Evolutionary conservation across 2,329 filamentous ascomycete species (phyloP).

Genomic region (Leptographium galeiforme): DNA sequence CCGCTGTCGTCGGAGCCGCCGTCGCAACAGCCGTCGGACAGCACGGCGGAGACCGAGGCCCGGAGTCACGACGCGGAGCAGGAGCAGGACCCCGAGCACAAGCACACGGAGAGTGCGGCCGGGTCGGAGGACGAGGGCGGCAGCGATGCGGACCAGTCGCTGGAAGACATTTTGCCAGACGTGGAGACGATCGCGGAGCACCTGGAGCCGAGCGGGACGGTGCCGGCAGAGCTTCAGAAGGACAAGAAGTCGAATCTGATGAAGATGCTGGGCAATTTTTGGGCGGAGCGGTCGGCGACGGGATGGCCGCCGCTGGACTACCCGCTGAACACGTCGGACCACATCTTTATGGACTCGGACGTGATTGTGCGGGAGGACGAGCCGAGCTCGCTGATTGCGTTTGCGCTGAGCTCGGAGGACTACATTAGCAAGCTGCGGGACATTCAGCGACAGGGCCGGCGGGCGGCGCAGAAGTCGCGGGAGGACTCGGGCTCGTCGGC

Average conservation of each 20-base stretch:
- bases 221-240: slow-evolving; percentile 66
- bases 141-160: slow-evolving; percentile 60
- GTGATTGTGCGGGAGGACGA: slow-evolving; percentile 97
- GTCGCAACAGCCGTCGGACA: slow-evolving; percentile 15
- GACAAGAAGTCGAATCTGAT: slow-evolving; percentile 88
- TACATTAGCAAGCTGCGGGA: slow-evolving; percentile 68
- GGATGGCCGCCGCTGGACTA: slow-evolving; percentile 91
- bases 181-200: slow-evolving; percentile 49
- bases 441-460: slow-evolving; percentile 38
- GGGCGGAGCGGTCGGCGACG: slow-evolving; percentile 93
- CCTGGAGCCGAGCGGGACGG: slow-evolving; percentile 45
- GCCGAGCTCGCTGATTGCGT: slow-evolving; percentile 88
- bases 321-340: slow-evolving; percentile 73
- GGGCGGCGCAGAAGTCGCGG: slow-evolving; percentile 20
- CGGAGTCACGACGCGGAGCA: background rate
- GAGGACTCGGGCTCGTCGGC: slow-evolving; percentile 15
- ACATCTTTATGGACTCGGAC: slow-evolving; percentile 93
- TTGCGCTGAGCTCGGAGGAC: slow-evolving; percentile 77
- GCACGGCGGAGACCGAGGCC: background rate
- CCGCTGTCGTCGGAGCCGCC: slow-evolving; percentile 4
- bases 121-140: slow-evolving; percentile 55
- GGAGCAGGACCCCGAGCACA: slow-evolving; percentile 21
- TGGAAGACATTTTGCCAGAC: slow-evolving; percentile 55
- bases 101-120: slow-evolving; percentile 38
- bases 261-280: slow-evolving; percentile 94